Percentiles rank a stretch among this genome's conserved stretches.
Conservation (phyloP, 495 filamentous ascomycete species). For the Penicillium atrosanguineum region DNA sequence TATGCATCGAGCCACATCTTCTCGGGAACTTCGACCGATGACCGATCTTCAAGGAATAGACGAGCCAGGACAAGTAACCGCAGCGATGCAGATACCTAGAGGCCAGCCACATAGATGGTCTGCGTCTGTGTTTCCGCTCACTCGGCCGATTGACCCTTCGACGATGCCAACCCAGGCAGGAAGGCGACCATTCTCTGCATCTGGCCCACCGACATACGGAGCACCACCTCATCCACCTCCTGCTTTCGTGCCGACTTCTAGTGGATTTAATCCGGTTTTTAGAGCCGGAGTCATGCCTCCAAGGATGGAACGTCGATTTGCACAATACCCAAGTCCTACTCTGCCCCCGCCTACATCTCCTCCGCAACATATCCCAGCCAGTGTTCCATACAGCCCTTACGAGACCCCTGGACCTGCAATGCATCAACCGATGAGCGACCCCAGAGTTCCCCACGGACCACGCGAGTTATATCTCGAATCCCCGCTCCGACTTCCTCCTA, state of each 20-base stretch:
- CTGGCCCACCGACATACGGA: conserved; percentile 30
- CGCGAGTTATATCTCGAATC: conserved; percentile 36
- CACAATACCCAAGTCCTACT: conserved; percentile 27
- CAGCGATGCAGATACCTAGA: conserved; percentile 22
- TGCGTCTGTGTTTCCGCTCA: conserved; percentile 33
- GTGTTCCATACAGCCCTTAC: conserved; percentile 30
- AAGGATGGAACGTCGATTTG: conserved; percentile 32
- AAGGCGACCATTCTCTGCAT: conserved; percentile 41
- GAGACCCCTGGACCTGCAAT: conserved; percentile 23
- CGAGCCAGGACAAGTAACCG: conserved; percentile 17
- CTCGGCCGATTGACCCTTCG: conserved; percentile 33
- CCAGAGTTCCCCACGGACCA: conserved; percentile 26
- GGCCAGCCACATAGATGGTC: conserved; percentile 40
- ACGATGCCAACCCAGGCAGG: conserved; percentile 25
- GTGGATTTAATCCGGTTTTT: conserved; percentile 32
- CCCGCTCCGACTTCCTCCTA: conserved; percentile 44
- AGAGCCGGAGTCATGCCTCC: conserved; percentile 22
- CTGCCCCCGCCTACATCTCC: conserved; percentile 37
- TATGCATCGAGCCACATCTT: conserved; percentile 42
- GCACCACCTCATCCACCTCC: conserved; percentile 27
- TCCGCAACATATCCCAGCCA: conserved; percentile 31
- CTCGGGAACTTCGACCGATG: conserved; percentile 45
- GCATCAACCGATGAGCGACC: conserved; percentile 29
- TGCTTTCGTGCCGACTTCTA: conserved; percentile 27
- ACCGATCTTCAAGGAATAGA: conserved; percentile 39